phyloP scores from a whole-genome alignment of 306 rosid genomes.

The Acacia crassicarpa region DNA sequence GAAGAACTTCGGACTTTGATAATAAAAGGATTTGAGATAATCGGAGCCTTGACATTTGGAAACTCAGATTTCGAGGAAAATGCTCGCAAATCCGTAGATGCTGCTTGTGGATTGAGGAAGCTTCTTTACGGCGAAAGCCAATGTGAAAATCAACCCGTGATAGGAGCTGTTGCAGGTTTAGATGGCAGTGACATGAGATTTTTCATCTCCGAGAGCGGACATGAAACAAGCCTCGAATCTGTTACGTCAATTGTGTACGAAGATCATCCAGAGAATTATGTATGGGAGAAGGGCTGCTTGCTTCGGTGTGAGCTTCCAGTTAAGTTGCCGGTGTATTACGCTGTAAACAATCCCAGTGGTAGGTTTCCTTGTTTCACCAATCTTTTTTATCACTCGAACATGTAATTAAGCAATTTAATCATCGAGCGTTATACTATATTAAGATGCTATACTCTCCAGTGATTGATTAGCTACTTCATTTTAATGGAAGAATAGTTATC shows the following conservation, averaged over 20 bases:
- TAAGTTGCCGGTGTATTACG: constrained; percentile 67
- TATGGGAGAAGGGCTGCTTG: constrained; percentile 91
- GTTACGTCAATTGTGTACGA: constrained; percentile 48
- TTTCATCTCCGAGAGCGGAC: constrained; percentile 49
- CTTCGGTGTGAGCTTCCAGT: constrained; percentile 75
- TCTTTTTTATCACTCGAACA: not conserved
- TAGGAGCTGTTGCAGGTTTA: constrained; percentile 62
- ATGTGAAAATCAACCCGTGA: constrained; percentile 28
- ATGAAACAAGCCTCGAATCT: constrained; percentile 32
- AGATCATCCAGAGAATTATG: constrained; percentile 48
- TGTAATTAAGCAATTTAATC: not conserved
- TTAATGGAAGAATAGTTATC: constrained; percentile 12
- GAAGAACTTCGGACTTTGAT: constrained; percentile 67
- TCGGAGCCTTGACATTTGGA: constrained; percentile 65
- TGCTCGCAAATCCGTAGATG: constrained; percentile 52
- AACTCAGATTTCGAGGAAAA: constrained; percentile 30
- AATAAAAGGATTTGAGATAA: constrained; percentile 63
- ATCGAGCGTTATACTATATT: not conserved
- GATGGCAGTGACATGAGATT: constrained; percentile 43
- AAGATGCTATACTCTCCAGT: not conserved
- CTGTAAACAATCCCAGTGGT: constrained; percentile 60
- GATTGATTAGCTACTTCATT: not conserved
- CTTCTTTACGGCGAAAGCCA: constrained; percentile 40
- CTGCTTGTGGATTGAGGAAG: constrained; percentile 48
- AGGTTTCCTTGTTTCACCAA: not conserved